Evolutionary conservation across 305 asterid species (phyloP).

Genomic region (Solanum hybrid): DNA sequence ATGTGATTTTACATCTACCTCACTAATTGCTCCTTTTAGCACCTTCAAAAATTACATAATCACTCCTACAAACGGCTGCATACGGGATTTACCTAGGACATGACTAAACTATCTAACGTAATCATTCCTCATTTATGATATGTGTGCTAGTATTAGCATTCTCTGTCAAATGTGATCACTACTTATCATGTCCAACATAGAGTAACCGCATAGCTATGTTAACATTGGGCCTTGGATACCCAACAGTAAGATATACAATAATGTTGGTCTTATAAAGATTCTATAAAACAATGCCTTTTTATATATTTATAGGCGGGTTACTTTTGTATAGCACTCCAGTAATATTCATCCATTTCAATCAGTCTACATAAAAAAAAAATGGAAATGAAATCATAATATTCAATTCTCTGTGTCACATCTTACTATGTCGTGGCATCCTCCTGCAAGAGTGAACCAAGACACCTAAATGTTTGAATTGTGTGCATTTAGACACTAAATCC

Average conservation of each 20-base stretch:
- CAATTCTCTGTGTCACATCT: not conserved
- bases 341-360: not conserved
- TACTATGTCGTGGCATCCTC: not conserved
- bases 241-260: not conserved
- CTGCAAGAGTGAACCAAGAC: not conserved
- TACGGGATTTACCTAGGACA: not conserved
- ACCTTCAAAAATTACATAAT: not conserved
- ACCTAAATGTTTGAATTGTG: not conserved
- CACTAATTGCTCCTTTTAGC: not conserved
- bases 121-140: not conserved
- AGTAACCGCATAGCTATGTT: not conserved
- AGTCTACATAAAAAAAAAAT: not conserved
- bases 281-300: not conserved
- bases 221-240: not conserved
- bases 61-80: not conserved
- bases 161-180: not conserved
- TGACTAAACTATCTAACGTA: not conserved
- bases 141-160: not conserved
- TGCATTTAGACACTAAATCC: not conserved
- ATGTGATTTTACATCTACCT: not conserved
- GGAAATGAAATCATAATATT: not conserved
- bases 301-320: not conserved
- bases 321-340: not conserved
- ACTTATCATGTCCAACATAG: not conserved
- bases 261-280: not conserved